Evolutionary conservation across 2,329 filamentous ascomycete genomes (phyloP).

Genomic region (Claviceps sp.): DNA sequence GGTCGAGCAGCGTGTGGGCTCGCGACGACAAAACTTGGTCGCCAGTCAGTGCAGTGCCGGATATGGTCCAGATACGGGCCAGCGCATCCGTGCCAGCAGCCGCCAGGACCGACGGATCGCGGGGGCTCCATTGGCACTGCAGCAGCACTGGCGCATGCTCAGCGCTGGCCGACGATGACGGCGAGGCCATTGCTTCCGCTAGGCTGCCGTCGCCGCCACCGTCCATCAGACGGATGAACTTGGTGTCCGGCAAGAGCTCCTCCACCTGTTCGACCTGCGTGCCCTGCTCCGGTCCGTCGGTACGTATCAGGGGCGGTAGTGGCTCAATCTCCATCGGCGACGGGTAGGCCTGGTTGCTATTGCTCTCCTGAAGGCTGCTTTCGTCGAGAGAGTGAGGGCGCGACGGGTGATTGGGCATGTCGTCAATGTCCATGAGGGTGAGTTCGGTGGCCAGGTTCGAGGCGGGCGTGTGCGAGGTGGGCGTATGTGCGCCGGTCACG

Average conservation of each 20-base stretch:
- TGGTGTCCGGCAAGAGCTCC: slow-evolving; percentile 46
- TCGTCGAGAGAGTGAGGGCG: slow-evolving; percentile 8
- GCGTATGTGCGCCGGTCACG: not conserved
- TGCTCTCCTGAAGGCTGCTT: slow-evolving; percentile 22
- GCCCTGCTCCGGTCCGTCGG: slow-evolving; percentile 49
- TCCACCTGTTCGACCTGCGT: slow-evolving; percentile 52
- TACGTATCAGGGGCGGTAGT: slow-evolving; percentile 36
- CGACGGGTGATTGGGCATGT: slow-evolving; percentile 14
- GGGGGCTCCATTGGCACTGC: slow-evolving; percentile 57
- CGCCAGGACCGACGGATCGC: slow-evolving; percentile 50
- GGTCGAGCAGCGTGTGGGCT: slow-evolving; percentile 33
- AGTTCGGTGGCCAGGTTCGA: slow-evolving; percentile 23
- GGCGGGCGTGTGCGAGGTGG: slow-evolving; percentile 28
- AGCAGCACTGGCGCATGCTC: slow-evolving; percentile 48
- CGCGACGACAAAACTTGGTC: slow-evolving; percentile 26
- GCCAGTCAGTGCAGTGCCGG: slow-evolving; percentile 26
- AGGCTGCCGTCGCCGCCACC: slow-evolving; percentile 21
- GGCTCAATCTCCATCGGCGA: slow-evolving; percentile 48
- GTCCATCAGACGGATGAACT: slow-evolving; percentile 43
- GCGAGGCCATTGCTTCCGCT: slow-evolving; percentile 16
- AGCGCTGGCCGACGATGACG: slow-evolving; percentile 23
- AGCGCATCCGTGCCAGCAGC: slow-evolving; percentile 57
- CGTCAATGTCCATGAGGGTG: slow-evolving; percentile 48
- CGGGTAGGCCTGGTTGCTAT: slow-evolving; percentile 45
- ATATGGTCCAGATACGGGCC: slow-evolving; percentile 54